These are phyloP conservation scores for Evansstolkia leycettana DNA, from an alignment of 495 filamentous ascomycete genomes.

Conservation along the genomic window DNA sequence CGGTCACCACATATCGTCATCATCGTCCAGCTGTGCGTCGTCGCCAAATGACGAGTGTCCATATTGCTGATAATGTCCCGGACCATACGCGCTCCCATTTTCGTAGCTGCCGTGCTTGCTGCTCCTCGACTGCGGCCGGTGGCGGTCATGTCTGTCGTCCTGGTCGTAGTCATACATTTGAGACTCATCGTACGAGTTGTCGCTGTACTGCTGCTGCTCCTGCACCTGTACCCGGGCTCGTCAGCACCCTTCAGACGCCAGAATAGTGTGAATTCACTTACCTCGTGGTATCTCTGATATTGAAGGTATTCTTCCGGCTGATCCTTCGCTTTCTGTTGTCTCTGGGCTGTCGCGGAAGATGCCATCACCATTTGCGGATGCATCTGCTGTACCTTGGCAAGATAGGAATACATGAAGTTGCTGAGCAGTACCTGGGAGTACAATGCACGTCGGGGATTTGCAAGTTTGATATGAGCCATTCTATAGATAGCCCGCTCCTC, in stretches of 20 bases:
- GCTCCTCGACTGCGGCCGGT: conserved; percentile 40
- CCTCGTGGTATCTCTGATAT: conserved; percentile 56
- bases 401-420: conserved; percentile 99
- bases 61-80: conserved; percentile 33
- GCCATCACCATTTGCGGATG: conserved; percentile 79
- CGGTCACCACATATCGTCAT: conserved; percentile 45
- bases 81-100: conserved; percentile 30
- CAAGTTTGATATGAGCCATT: conserved; percentile 98
- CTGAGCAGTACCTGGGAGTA: conserved; percentile 95
- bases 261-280: conserved; percentile 17
- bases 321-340: conserved; percentile 51
- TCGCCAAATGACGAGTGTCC: conserved; percentile 39
- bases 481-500: conserved; percentile 97
- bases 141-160: conserved; percentile 36
- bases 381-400: conserved; percentile 97
- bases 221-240: no score
- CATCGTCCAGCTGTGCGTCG: conserved; percentile 33
- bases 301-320: conserved; percentile 51
- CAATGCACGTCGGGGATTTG: conserved; percentile 83
- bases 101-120: conserved; percentile 37
- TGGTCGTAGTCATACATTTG: conserved; percentile 47
- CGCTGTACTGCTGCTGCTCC: conserved; percentile 38
- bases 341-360: conserved; percentile 34
- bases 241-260: no score
- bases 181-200: conserved; percentile 43